These are phyloP conservation scores for Wallacemonas sp. DNA, from an alignment of 208 protist genomes.

Conservation along the genomic window DNA sequence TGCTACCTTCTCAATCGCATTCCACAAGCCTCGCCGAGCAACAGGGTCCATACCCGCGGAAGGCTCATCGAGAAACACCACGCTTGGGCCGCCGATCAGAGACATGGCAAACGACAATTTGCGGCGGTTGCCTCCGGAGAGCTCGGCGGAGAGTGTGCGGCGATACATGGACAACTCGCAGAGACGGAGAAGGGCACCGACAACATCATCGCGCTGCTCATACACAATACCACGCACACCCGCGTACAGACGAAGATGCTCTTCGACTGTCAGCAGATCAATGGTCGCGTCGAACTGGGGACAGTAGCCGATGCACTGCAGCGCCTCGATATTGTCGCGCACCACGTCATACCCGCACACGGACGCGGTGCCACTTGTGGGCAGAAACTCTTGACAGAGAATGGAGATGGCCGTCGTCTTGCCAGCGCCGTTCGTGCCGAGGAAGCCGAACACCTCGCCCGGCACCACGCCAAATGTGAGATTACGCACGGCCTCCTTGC, in stretches of 20 bases:
- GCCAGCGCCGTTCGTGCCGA: conserved; percentile 76
- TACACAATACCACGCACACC: conserved; percentile 47
- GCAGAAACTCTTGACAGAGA: conserved; percentile 54
- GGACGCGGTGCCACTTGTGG: conserved; percentile 40
- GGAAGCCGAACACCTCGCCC: conserved; percentile 70
- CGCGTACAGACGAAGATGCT: conserved; percentile 92
- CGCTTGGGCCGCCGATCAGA: conserved; percentile 42
- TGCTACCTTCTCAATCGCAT: conserved; percentile 39
- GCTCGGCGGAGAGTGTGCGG: conserved; percentile 4
- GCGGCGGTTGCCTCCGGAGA: conserved; percentile 57
- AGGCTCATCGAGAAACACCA: conserved; percentile 65
- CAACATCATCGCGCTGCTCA: not conserved
- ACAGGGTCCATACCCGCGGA: conserved; percentile 56
- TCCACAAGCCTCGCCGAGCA: conserved; percentile 59
- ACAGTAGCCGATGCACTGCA: conserved; percentile 92
- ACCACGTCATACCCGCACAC: conserved; percentile 61
- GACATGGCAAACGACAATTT: conserved; percentile 56
- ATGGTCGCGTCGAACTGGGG: conserved; percentile 95
- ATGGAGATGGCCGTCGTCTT: conserved; percentile 81
- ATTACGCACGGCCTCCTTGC: conserved; percentile 49
- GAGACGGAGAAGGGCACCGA: conserved; percentile 16
- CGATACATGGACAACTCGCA: conserved; percentile 23
- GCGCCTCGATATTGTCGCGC: conserved; percentile 32
- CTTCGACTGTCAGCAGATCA: conserved; percentile 89
- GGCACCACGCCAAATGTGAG: conserved; percentile 58